Percentiles rank a stretch among this genome's conserved stretches.
Conservation (phyloP, 305 asterid species). For the Fraxinus sp. region DNA sequence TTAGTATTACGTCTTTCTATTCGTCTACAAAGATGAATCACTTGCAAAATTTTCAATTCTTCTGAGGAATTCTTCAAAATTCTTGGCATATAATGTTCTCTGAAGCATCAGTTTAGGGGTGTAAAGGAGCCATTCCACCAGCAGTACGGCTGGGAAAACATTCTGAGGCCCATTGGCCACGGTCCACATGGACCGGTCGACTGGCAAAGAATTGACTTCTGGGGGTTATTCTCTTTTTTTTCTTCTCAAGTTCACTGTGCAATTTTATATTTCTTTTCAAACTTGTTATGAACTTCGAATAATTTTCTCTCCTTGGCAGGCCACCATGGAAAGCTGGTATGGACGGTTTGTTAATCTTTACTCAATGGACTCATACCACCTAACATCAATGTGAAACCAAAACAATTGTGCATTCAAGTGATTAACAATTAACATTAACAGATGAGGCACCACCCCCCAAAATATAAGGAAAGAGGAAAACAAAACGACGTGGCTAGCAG, state of each 20-base stretch:
- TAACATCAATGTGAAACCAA: background rate
- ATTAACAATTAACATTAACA: no score
- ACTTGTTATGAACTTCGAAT: background rate
- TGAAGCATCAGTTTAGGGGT: background rate
- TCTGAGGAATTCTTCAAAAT: background rate
- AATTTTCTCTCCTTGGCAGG: background rate
- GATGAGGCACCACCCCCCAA: no score
- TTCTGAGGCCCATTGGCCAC: no score
- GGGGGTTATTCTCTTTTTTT: background rate
- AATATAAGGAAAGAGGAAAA: background rate
- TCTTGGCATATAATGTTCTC: background rate
- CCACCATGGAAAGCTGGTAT: background rate
- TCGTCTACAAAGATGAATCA: background rate
- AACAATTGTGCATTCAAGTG: background rate
- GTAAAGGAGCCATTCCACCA: background rate
- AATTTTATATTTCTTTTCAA: background rate
- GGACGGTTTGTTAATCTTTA: background rate
- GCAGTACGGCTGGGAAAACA: no score
- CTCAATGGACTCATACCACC: background rate
- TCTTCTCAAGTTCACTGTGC: background rate
- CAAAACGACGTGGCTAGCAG: background rate
- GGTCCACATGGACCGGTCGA: no score
- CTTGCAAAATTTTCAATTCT: background rate
- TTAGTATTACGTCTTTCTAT: background rate
- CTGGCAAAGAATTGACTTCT: background rate